These are phyloP conservation scores for Saccharum hybrid DNA, from an alignment of 202 grass and related monocot species.

Conservation along the genomic window DNA sequence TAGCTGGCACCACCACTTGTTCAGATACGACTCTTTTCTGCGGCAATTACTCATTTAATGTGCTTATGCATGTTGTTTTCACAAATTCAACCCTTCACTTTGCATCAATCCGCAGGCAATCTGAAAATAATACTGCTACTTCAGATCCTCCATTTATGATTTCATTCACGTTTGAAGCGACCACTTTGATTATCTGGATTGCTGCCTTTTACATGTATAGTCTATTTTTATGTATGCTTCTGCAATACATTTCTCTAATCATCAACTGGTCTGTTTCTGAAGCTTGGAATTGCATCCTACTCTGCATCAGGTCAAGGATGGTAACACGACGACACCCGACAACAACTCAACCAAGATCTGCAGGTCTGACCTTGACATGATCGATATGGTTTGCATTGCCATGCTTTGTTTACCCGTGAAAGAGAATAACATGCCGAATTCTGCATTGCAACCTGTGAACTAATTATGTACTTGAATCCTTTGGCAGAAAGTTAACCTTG, in stretches of 20 bases:
- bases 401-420: too few species aligned
- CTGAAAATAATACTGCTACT: background rate
- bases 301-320: too few species aligned
- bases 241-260: background rate
- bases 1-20: background rate
- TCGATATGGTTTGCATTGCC: too few species aligned
- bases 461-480: too few species aligned
- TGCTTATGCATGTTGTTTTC: background rate
- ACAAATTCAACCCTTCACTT: background rate
- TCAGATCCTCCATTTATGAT: background rate
- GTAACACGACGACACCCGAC: too few species aligned
- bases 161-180: background rate
- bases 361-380: too few species aligned
- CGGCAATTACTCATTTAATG: background rate
- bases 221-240: background rate
- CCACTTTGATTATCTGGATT: background rate
- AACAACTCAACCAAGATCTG: too few species aligned
- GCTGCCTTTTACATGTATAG: background rate
- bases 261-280: background rate
- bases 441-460: too few species aligned
- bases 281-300: background rate
- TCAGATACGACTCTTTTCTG: background rate
- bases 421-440: too few species aligned
- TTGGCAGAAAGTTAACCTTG: too few species aligned
- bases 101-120: background rate